Percentiles rank a stretch among this genome's conserved stretches.
phyloP scores from a whole-genome alignment of 1,284 basidiomycete genomes.

The Microbotryum silenes-acaulis region DNA sequence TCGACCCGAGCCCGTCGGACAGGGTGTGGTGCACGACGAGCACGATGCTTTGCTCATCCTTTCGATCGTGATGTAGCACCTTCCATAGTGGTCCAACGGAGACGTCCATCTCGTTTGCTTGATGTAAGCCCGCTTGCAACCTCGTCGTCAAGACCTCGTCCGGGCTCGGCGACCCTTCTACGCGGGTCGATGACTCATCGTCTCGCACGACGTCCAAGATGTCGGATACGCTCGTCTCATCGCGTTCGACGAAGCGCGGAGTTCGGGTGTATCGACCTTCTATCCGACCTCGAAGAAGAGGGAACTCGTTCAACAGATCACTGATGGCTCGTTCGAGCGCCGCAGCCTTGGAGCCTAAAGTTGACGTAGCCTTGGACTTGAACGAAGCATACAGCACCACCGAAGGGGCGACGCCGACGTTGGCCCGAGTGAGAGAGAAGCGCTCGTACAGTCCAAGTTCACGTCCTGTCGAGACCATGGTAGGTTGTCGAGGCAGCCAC shows the following conservation, averaged over 20 bases:
- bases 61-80: neutral
- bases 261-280: neutral
- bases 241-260: neutral
- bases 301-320: neutral
- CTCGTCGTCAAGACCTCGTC: neutral
- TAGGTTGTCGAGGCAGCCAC: too few species aligned
- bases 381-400: neutral
- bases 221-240: neutral
- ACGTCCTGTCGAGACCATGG: neutral
- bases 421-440: neutral
- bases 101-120: neutral
- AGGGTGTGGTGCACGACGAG: slow-evolving; percentile 11
- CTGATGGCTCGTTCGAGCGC: neutral
- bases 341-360: too few species aligned
- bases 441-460: slow-evolving; percentile 4
- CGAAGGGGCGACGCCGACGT: neutral
- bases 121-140: neutral
- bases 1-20: slow-evolving; percentile 9
- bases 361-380: neutral
- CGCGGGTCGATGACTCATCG: too few species aligned
- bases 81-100: slow-evolving; percentile 10
- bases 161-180: neutral
- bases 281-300: slow-evolving; percentile 1
- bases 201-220: neutral
- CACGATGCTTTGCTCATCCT: neutral